These are phyloP conservation scores for Zymoseptoria brevis DNA, from an alignment of 2,329 filamentous ascomycete genomes.

Conservation along the genomic window DNA sequence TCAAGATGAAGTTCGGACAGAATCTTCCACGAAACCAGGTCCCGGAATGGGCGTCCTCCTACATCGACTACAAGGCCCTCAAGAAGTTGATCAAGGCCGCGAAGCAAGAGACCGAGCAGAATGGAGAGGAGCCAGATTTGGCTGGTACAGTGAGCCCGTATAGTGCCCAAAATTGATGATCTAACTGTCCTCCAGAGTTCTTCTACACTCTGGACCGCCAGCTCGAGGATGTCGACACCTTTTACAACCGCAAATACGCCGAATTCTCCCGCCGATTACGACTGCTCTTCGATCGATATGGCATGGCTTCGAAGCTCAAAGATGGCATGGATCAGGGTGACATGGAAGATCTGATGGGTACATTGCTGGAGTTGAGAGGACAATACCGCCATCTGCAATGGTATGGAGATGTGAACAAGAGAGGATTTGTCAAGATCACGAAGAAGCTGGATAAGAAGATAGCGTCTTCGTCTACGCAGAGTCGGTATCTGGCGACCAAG, in stretches of 20 bases:
- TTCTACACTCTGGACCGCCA: slow-evolving; percentile 95
- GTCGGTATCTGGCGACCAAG: slow-evolving; percentile 80
- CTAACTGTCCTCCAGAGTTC: slow-evolving; percentile 59
- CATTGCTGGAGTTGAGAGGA: slow-evolving; percentile 77
- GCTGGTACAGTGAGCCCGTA: slow-evolving; percentile 59
- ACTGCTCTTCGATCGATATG: slow-evolving; percentile 81
- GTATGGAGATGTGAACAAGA: slow-evolving; percentile 94
- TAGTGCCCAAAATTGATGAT: slow-evolving; percentile 12
- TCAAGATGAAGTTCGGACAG: slow-evolving; percentile 38
- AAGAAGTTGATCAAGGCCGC: slow-evolving; percentile 93
- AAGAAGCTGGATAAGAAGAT: slow-evolving; percentile 99
- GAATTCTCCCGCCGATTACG: slow-evolving; percentile 78
- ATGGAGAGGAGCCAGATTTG: slow-evolving; percentile 67
- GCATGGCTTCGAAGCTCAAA: slow-evolving; percentile 59
- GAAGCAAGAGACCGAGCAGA: slow-evolving; percentile 35
- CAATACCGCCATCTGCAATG: slow-evolving; percentile 88
- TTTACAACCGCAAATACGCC: slow-evolving; percentile 92
- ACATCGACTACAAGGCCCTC: slow-evolving; percentile 83
- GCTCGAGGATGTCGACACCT: slow-evolving; percentile 89
- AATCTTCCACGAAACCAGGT: slow-evolving; percentile 71
- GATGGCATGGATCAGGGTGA: slow-evolving; percentile 79
- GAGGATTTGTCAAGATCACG: slow-evolving; percentile 95
- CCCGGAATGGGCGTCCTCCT: slow-evolving; percentile 74
- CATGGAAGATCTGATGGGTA: slow-evolving; percentile 81
- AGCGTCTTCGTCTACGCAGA: slow-evolving; percentile 61